Base-by-base conservation (phyloP, 2,329 filamentous ascomycete genomes). In the Chrysoporthe cubensis region DNA sequence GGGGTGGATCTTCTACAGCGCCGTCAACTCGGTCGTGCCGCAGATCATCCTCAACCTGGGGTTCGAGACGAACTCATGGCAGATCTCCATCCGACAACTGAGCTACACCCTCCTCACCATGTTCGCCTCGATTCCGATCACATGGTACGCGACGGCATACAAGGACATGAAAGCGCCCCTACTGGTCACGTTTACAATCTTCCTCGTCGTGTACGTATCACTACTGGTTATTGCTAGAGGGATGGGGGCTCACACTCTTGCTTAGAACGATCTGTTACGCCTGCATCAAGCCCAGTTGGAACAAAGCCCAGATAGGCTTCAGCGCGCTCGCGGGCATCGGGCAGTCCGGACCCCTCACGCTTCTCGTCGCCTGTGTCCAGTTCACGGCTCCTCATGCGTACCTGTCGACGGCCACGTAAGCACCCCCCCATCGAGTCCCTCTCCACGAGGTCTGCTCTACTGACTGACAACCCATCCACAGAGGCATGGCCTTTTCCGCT, bases 1-100 rank as follows among this genome's bases (percentile, higher is more conserved):
- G 75, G 85, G 85, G 16, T 88, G 85, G 85, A 85, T 87, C 65
- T 87, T 86, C 73, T 85, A 85, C 75, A 81, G 79, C 65, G 84
- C 83, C 1, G 82, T 86, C 67, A 85, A 85, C 74, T 80, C 80
- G 32, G 76, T 85, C 61, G 83, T 83, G 1, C 83, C 83, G 1
- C 80, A 84, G 66, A 80, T 85, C 60, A 76, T 82, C 2, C 78
- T 85, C 3, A 78, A 85, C 68, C 77, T 85, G 4, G 83, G 83
- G 4, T 85, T 83, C 67, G 79, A 83, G 70, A 77, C 76, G 13
- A 75, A 80, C 61, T 72, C 82, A 0, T 86, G 82, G 82, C 71
- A 69, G 5, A 86, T 85, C 44, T 80, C 82, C 1, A 75, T 85
- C 34, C 78, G 83, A 3, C 83, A 85, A 71, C 77, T 85, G 4